Evolutionary conservation across 169 alveolate species (phyloP).

Genomic region (Plasmodium coatneyi): DNA sequence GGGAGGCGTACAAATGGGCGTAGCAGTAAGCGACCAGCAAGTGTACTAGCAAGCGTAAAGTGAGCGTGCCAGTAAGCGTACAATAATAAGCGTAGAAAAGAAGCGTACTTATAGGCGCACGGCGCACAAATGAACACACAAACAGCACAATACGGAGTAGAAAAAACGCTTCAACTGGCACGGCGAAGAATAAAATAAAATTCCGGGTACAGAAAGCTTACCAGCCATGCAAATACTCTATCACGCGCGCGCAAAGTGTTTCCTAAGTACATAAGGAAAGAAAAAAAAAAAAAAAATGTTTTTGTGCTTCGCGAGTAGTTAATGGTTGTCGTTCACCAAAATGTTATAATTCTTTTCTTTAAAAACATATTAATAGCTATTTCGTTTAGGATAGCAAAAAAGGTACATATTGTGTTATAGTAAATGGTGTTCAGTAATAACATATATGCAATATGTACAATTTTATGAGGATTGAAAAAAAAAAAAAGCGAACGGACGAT

Average conservation of each 20-base stretch:
- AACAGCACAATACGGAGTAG: background rate
- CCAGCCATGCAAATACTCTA: background rate
- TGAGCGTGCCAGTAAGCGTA: background rate
- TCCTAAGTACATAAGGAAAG: conserved; percentile 15
- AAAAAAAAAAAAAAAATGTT: background rate
- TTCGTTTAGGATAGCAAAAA: background rate
- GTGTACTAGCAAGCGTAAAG: background rate
- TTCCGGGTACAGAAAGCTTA: conserved; percentile 5
- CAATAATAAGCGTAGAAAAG: background rate
- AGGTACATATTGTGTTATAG: background rate
- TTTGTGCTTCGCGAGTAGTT: conserved; percentile 1
- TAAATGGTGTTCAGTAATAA: background rate
- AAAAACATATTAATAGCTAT: conserved; percentile 46
- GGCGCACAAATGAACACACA: background rate
- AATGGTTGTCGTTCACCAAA: conserved; percentile 34
- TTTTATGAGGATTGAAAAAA: background rate
- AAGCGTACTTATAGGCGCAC: background rate
- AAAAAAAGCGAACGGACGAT: conserved; percentile 18
- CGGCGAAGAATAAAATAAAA: conserved; percentile 33
- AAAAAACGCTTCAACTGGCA: conserved; percentile 24
- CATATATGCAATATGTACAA: background rate
- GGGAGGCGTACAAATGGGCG: background rate
- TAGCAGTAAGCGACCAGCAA: background rate
- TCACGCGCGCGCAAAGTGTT: conserved; percentile 62
- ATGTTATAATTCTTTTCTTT: conserved; percentile 14